These are phyloP conservation scores for Viridothelium virens DNA, from an alignment of 495 filamentous ascomycete species.

Conservation along the genomic window DNA sequence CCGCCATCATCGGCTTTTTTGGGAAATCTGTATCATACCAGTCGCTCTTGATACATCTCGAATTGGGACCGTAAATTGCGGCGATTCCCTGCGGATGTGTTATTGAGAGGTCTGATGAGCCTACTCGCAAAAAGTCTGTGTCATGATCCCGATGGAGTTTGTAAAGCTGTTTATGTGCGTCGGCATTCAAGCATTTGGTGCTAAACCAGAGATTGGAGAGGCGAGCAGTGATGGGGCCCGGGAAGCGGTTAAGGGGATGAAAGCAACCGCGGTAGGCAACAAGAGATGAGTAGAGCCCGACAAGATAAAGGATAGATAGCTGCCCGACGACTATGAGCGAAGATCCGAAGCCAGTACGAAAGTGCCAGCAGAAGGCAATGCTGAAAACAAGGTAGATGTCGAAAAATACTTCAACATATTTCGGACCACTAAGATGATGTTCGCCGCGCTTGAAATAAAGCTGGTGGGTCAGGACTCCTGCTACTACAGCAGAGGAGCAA, in stretches of 20 bases:
- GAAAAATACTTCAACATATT: background rate
- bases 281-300: slow-evolving; percentile 40
- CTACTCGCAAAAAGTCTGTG: slow-evolving; percentile 22
- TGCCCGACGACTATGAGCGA: background rate
- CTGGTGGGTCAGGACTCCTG: background rate
- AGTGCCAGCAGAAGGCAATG: background rate
- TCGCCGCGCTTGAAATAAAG: background rate
- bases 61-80: slow-evolving; percentile 30
- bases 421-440: background rate
- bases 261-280: slow-evolving; percentile 40
- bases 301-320: slow-evolving; percentile 11
- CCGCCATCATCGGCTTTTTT: slow-evolving; percentile 34
- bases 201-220: slow-evolving; percentile 38
- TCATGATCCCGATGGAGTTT: slow-evolving; percentile 21
- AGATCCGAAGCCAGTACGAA: background rate
- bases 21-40: slow-evolving; percentile 39
- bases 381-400: background rate
- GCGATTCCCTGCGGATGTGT: slow-evolving; percentile 33
- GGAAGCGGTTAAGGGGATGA: slow-evolving; percentile 41
- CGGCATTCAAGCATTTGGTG: slow-evolving; percentile 8
- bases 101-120: slow-evolving; percentile 32
- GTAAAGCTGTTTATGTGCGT: slow-evolving; percentile 16
- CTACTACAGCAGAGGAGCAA: background rate
- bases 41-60: slow-evolving; percentile 34
- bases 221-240: slow-evolving; percentile 38